Evolutionary conservation across 2,329 filamentous ascomycete species (phyloP).

Genomic region (Ophiostoma sp.): DNA sequence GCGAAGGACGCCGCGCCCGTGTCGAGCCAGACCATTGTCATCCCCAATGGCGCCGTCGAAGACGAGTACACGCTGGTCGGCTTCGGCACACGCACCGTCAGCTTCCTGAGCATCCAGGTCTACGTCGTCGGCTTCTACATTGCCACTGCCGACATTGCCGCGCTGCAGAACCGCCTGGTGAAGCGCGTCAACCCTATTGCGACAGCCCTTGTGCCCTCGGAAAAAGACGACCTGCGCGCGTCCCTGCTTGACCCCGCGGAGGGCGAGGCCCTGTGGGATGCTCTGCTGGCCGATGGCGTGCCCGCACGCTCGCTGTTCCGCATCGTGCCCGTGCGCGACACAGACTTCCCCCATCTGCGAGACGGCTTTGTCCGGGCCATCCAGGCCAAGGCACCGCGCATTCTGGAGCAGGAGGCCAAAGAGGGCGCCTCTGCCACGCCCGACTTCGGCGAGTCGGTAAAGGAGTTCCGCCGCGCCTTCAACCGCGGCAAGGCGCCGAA

Average conservation of each 20-base stretch:
- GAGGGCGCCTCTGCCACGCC: not conserved
- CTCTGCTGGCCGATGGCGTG: slow-evolving; percentile 58
- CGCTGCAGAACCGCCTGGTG: slow-evolving; percentile 72
- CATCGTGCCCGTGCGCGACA: slow-evolving; percentile 85
- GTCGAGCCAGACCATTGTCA: not conserved
- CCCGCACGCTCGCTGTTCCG: slow-evolving; percentile 70
- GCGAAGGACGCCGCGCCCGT: not conserved
- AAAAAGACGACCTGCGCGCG: slow-evolving; percentile 67
- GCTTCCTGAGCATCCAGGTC: slow-evolving; percentile 82
- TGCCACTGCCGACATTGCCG: slow-evolving; percentile 72
- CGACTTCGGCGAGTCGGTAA: slow-evolving; percentile 67
- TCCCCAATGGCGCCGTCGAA: slow-evolving; percentile 19
- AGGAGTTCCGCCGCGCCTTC: slow-evolving; percentile 76
- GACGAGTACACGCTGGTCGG: slow-evolving; percentile 83
- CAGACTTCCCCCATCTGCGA: slow-evolving; percentile 85
- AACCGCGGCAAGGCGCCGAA: slow-evolving; percentile 75
- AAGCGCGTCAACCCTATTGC: slow-evolving; percentile 70
- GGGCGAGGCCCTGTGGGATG: slow-evolving; percentile 69
- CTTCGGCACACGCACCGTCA: slow-evolving; percentile 81
- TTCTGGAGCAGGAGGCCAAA: slow-evolving; percentile 36
- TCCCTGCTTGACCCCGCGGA: slow-evolving; percentile 63
- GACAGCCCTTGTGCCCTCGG: slow-evolving; percentile 73
- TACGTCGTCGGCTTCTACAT: slow-evolving; percentile 94
- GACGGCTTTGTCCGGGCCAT: slow-evolving; percentile 88
- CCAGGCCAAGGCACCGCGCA: slow-evolving; percentile 58